phyloP scores from a whole-genome alignment of 495 filamentous ascomycete genomes.

The Aspergillus kassunensis region DNA sequence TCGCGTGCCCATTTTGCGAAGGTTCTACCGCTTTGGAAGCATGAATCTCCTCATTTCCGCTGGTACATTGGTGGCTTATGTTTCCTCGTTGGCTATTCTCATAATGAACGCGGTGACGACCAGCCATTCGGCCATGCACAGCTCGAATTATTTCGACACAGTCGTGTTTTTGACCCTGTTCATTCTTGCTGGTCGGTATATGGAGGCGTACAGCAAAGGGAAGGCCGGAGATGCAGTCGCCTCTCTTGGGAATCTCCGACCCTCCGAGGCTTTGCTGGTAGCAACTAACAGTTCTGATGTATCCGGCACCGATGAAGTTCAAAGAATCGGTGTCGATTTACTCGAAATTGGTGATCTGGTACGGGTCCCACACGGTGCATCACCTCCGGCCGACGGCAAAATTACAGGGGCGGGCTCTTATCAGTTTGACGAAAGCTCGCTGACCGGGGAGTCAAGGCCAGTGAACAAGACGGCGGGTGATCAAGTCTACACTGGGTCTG shows the following conservation, averaged over 20 bases:
- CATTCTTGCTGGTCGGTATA: slow-evolving; percentile 71
- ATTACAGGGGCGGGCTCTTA: slow-evolving; percentile 57
- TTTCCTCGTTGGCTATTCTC: slow-evolving; percentile 76
- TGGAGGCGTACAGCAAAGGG: slow-evolving; percentile 92
- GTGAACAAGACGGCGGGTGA: slow-evolving; percentile 70
- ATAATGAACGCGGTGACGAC: slow-evolving; percentile 58
- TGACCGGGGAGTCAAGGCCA: slow-evolving; percentile 82
- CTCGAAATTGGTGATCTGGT: slow-evolving; percentile 83
- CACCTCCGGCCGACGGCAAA: slow-evolving; percentile 80
- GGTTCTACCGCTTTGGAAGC: slow-evolving; percentile 91
- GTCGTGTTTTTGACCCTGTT: slow-evolving; percentile 94
- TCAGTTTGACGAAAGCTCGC: slow-evolving; percentile 81
- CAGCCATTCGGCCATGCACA: slow-evolving; percentile 35
- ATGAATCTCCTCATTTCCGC: slow-evolving; percentile 94
- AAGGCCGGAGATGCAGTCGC: slow-evolving; percentile 87
- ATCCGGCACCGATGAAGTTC: slow-evolving; percentile 21
- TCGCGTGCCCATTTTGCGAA: slow-evolving; percentile 64
- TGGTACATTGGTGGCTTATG: slow-evolving; percentile 84
- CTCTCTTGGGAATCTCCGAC: slow-evolving; percentile 71
- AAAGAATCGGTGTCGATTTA: slow-evolving; percentile 60
- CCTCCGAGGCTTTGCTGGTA: slow-evolving; percentile 72
- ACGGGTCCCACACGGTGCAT: slow-evolving; percentile 69
- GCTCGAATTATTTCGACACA: slow-evolving; percentile 83
- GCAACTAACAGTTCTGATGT: slow-evolving; percentile 18
- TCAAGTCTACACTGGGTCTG: slow-evolving; percentile 75